These are phyloP conservation scores for Leptographium wingfieldii DNA, from an alignment of 2,329 filamentous ascomycete species.

Conservation along the genomic window DNA sequence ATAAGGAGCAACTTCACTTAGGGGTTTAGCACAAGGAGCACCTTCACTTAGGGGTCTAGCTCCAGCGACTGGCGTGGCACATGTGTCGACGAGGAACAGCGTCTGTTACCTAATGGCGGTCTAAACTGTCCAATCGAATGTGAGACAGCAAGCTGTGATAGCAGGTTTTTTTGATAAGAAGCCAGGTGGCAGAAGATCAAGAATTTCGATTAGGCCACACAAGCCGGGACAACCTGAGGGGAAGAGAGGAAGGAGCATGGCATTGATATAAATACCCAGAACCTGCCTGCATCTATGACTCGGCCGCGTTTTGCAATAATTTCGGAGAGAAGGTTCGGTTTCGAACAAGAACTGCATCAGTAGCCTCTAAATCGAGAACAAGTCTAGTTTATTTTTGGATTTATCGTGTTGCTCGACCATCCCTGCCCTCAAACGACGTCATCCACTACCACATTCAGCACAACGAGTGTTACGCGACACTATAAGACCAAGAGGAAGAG, in stretches of 20 bases:
- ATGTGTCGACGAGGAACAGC: neutral
- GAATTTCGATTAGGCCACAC: neutral
- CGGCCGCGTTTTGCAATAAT: neutral
- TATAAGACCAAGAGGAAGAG: neutral
- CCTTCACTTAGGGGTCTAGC: conserved; percentile 13
- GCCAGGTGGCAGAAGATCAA: neutral
- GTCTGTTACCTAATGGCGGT: conserved; percentile 5
- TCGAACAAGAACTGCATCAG: neutral
- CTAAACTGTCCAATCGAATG: neutral
- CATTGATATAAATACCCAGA: neutral
- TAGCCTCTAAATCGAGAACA: neutral
- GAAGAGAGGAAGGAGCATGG: neutral
- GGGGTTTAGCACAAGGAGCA: conserved; percentile 5
- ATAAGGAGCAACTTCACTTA: conserved; percentile 9
- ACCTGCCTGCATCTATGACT: neutral
- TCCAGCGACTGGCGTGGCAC: neutral
- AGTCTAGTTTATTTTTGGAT: neutral
- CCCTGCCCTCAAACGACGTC: neutral
- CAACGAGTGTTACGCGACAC: neutral
- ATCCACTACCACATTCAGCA: neutral
- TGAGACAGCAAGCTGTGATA: neutral
- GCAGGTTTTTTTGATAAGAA: neutral
- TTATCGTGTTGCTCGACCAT: neutral
- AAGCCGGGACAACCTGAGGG: neutral
- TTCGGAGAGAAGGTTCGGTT: neutral